A percentile compares a stretch with the other conserved stretches of the same genome.
These are phyloP conservation scores for Teunomyces aglyptinius DNA, from an alignment of 805 yeast genomes.

Conservation along the genomic window DNA sequence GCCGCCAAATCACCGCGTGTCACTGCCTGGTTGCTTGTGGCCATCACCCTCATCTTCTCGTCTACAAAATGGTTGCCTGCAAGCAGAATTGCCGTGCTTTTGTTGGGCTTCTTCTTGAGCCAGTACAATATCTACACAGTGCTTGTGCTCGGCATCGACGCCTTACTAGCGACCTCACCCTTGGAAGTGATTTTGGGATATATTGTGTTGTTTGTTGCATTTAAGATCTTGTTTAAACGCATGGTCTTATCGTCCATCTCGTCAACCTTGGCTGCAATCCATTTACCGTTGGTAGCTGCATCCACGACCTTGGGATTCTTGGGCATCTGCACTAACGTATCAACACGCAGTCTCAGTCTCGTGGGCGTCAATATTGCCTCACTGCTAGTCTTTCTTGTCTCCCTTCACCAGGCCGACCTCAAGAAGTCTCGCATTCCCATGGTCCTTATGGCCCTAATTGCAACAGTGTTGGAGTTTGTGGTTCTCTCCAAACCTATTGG, in stretches of 20 bases:
- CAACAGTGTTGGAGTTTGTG: slow-evolving; percentile 20
- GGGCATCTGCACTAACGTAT: slow-evolving; percentile 1
- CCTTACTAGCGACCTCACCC: slow-evolving; percentile 13
- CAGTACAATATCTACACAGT: slow-evolving; percentile 30
- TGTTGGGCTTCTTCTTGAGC: slow-evolving; percentile 29
- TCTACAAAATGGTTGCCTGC: slow-evolving; percentile 24
- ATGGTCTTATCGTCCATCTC: slow-evolving; percentile 11
- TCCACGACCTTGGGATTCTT: background rate
- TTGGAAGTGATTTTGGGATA: slow-evolving; percentile 18
- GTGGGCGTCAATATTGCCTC: slow-evolving; percentile 26
- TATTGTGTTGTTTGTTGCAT: slow-evolving; percentile 15
- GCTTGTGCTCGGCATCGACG: slow-evolving; percentile 25
- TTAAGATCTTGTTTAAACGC: slow-evolving; percentile 9
- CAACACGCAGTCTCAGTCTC: slow-evolving; percentile 12
- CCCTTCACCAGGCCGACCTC: slow-evolving; percentile 22
- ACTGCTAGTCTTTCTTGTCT: slow-evolving; percentile 21
- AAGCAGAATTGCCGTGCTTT: slow-evolving; percentile 23
- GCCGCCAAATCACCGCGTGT: background rate
- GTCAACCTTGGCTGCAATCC: slow-evolving; percentile 4
- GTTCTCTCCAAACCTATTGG: slow-evolving; percentile 13
- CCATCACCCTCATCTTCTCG: slow-evolving; percentile 19
- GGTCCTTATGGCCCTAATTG: slow-evolving; percentile 15
- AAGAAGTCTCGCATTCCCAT: slow-evolving; percentile 14
- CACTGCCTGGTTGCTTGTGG: slow-evolving; percentile 15
- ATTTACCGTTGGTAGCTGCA: background rate